Evolutionary conservation across 73 alveolate species (phyloP), one percentile per base, ranked within the genome.

Genomic region (Tetrahymena malaccensis): DNA sequence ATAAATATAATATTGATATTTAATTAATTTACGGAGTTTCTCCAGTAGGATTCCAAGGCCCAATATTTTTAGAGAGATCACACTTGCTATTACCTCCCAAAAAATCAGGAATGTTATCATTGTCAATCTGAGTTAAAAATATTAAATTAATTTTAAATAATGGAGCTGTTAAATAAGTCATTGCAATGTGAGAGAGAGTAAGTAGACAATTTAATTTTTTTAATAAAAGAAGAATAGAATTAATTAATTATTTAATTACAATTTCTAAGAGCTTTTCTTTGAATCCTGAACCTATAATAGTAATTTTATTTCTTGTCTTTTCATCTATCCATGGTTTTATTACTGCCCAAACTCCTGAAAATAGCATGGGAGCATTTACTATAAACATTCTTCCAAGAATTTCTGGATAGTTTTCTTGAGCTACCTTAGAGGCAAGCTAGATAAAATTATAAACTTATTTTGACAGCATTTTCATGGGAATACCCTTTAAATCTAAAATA

Each of bases 31-130:
- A 94, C 94, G 97, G 97, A 27, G 58, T 43, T 33, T 55, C 84
- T 10, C 98, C 98, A 94, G 96, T 94, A 31, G 98, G 98, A 97
- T 97, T 97, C 98, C 98, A 97, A 12, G 98, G 98, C 12, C 98
- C 98, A 4, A 97, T 94, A 94, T 97, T 97, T n/a, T 95, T 84
- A 55, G 95, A 96, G 3, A 97, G 96, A 43, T 93, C 96, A 93
- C 98, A 97, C 43, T 94, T 96, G 16, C 98, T 97, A 43, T 95
- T 95, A 1, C 99, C 99, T 44, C 98, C 98, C 38, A 98, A 50
- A 57, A 96, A 95, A 17, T 94, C 97, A 95, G 99, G 99, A 40
- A 98, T 55, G 85, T 97, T 98, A 55, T 97, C 98, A 35, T 84
- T 94, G 89, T 98, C 99, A 34, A 97, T 89, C 93, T 94, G 84